These are phyloP conservation scores for Tetrapisispora iriomotensis DNA, from an alignment of 805 yeast species.

Conservation along the genomic window DNA sequence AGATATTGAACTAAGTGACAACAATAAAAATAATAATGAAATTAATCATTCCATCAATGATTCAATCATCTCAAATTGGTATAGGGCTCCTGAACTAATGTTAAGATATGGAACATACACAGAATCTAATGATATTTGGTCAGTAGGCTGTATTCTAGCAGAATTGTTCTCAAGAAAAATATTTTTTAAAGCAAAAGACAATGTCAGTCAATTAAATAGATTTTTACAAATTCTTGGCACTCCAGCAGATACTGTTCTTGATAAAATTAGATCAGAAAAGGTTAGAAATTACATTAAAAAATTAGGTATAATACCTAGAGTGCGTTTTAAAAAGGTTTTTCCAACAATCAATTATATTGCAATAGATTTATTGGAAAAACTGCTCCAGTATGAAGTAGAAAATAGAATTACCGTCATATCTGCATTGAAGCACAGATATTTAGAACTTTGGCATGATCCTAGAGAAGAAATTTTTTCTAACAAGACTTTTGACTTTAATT, in stretches of 20 bases:
- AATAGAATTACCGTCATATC: slow-evolving; percentile 79
- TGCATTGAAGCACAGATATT: slow-evolving; percentile 81
- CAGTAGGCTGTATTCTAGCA: slow-evolving; percentile 93
- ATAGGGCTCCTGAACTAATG: slow-evolving; percentile 97
- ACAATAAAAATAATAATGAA: no score
- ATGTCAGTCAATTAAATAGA: slow-evolving; percentile 87
- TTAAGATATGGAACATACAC: slow-evolving; percentile 88
- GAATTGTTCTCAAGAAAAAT: slow-evolving; percentile 88
- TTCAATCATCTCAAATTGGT: slow-evolving; percentile 98
- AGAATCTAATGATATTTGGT: slow-evolving; percentile 95
- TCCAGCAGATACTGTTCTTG: slow-evolving; percentile 63
- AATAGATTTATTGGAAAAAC: slow-evolving; percentile 61
- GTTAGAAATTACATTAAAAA: slow-evolving; percentile 89
- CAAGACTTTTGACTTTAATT: slow-evolving; percentile 72
- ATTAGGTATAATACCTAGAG: slow-evolving; percentile 70
- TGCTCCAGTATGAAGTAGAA: slow-evolving; percentile 81
- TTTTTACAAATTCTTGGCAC: slow-evolving; percentile 82
- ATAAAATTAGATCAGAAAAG: slow-evolving; percentile 68
- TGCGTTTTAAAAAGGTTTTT: slow-evolving; percentile 60
- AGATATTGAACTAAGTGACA: slow-evolving; percentile 78
- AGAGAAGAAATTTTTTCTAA: slow-evolving; percentile 80
- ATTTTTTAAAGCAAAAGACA: slow-evolving; percentile 88
- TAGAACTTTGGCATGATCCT: slow-evolving; percentile 86
- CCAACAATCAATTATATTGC: slow-evolving; percentile 86
- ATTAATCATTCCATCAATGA: slow-evolving; percentile 90